A percentile compares a stretch with the other conserved stretches of the same genome.
phyloP scores from a whole-genome alignment of 2,329 filamentous ascomycete genomes.

The Madurella fahalii region DNA sequence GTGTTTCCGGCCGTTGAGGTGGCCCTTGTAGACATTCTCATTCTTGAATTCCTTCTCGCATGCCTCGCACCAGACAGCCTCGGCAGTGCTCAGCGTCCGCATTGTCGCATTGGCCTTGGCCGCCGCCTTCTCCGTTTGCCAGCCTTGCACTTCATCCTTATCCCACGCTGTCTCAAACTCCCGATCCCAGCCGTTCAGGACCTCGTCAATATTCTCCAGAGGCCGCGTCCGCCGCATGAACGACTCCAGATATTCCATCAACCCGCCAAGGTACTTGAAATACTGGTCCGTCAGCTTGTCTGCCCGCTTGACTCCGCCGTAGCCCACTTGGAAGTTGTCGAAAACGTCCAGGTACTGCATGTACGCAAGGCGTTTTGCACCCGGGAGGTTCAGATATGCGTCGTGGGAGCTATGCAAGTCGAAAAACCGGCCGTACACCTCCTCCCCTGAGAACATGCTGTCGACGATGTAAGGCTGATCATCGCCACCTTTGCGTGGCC shows the following conservation, averaged over 20 bases:
- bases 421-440: constrained; percentile 87
- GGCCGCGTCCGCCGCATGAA: constrained; percentile 84
- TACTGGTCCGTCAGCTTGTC: constrained; percentile 93
- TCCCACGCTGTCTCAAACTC: constrained; percentile 85
- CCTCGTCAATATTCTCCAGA: constrained; percentile 76
- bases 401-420: constrained; percentile 84
- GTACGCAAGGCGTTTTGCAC: constrained; percentile 80
- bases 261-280: constrained; percentile 78
- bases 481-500: constrained; percentile 60
- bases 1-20: constrained; percentile 89
- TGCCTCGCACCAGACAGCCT: constrained; percentile 82
- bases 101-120: constrained; percentile 37
- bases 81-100: constrained; percentile 38
- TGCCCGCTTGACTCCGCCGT: constrained; percentile 67
- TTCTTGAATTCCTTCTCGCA: constrained; percentile 96
- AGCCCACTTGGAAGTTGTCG: constrained; percentile 75
- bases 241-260: constrained; percentile 79
- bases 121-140: constrained; percentile 56
- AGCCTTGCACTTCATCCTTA: constrained; percentile 72
- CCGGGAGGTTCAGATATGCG: constrained; percentile 82
- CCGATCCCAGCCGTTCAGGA: constrained; percentile 70
- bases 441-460: constrained; percentile 91
- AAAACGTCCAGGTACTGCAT: constrained; percentile 91
- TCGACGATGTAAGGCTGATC: constrained; percentile 70
- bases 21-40: constrained; percentile 86